Base-by-base conservation (phyloP, 306 rosid species). In the Quillaja saponaria region DNA sequence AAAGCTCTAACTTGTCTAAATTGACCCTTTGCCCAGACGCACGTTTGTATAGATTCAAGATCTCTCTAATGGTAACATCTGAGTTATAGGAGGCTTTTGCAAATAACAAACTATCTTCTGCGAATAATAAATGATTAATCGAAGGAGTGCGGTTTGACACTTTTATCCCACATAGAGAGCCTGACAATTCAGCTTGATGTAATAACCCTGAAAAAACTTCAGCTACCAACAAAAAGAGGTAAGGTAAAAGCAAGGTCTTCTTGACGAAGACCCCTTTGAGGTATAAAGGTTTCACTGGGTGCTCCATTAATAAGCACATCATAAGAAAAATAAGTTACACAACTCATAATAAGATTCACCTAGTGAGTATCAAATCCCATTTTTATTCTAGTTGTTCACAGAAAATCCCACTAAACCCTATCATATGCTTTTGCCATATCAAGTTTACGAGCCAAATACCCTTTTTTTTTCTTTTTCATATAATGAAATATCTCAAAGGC, bases 351-450 rank as follows among this genome's bases (percentile, higher is more conserved):
- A 0, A 49, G 18, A 1, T 19, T 8, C 0, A 20, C 7, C 55
- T 6, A 49, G 0, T 20, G 6, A 0, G 3, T 3, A 19, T 10
- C 8, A 10, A 49, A 49, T 2, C 55, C 13, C n/a, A 49, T 46
- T 0, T 2, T 0, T 14, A 5, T 5, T 0, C n/a, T 6, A 1
- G 16, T 19, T 5, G 2, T 6, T 5, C 2, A 0, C 0, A 46
- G 9, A 15, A 46, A 46, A 6, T 4, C 1, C 20, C 19, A 46
- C 7, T 46, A 18, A 49, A 49, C 10, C 6, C 31, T 8, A 2
- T 17, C 2, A 11, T 8, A 49, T 1, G n/a, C 33, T 10, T 49
- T 19, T 10, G n/a, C 4, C 55, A 49, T 49, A 12, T 49, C 55
- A 0, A 49, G 18, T 49, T 49, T 49, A 6, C 1, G 13, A 0